Evolutionary conservation across 257 asterid genomes (phyloP).

Genomic region (Solanum arcanum): DNA sequence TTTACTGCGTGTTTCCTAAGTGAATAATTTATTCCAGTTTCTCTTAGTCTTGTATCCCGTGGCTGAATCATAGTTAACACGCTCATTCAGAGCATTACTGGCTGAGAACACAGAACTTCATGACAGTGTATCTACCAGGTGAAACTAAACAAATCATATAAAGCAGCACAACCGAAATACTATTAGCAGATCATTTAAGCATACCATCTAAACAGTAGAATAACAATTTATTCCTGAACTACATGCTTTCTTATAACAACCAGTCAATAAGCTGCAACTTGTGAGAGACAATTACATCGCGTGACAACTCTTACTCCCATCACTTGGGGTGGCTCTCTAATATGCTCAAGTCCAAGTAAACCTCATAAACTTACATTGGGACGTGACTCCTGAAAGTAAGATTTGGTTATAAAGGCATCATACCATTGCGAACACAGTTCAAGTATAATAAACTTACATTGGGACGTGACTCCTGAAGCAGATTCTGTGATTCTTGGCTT

Average conservation of each 20-base stretch:
- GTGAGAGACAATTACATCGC: not conserved
- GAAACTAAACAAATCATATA: not conserved
- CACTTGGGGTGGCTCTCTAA: not conserved
- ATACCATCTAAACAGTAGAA: not conserved
- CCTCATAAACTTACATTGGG: too few relatives aligned
- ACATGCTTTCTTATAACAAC: not conserved
- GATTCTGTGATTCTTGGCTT: constrained; percentile 21
- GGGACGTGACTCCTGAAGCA: constrained; percentile 18
- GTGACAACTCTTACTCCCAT: not conserved
- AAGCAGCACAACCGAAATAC: not conserved
- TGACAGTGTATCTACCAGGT: not conserved
- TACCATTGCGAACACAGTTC: not conserved
- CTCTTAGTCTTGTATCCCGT: not conserved
- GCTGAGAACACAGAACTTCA: not conserved
- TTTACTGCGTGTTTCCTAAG: not conserved
- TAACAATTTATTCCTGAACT: not conserved
- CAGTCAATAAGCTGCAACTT: not conserved
- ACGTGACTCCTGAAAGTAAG: too few relatives aligned
- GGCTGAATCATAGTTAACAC: not conserved
- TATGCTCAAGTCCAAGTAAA: not conserved
- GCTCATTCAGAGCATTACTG: not conserved
- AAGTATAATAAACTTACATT: constrained; percentile 34
- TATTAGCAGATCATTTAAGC: not conserved
- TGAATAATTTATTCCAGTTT: not conserved
- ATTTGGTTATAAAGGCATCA: not conserved